phyloP scores from a whole-genome alignment of 2,329 filamentous ascomycete species.

The Aspergillus fumigatus region DNA sequence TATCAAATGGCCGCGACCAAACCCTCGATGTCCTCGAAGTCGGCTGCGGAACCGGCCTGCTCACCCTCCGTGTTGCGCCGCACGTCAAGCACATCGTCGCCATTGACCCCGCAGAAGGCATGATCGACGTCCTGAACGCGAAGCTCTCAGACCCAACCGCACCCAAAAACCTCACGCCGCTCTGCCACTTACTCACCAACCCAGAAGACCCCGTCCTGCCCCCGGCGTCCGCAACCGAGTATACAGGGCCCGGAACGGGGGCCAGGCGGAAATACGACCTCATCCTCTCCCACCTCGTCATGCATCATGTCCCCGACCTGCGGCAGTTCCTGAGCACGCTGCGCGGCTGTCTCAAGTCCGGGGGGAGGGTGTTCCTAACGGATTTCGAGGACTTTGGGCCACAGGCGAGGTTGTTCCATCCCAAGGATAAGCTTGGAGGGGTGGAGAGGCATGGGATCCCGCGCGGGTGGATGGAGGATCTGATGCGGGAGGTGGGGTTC shows the following conservation, averaged over 20 bases:
- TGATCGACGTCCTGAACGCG: slow-evolving; percentile 48
- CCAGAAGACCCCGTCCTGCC: slow-evolving; percentile 46
- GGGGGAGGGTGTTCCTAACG: slow-evolving; percentile 50
- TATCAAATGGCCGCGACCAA: slow-evolving; percentile 7
- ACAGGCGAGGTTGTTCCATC: slow-evolving; percentile 50
- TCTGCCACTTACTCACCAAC: slow-evolving; percentile 47
- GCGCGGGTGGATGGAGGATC: slow-evolving; percentile 35
- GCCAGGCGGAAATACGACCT: slow-evolving; percentile 46
- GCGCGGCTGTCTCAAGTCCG: slow-evolving; percentile 44
- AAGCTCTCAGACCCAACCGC: slow-evolving; percentile 37
- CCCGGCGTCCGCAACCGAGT: slow-evolving; percentile 25
- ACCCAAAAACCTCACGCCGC: slow-evolving; percentile 42
- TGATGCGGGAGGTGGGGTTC: slow-evolving; percentile 48
- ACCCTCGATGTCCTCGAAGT: slow-evolving; percentile 50
- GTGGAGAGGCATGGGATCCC: slow-evolving; percentile 53
- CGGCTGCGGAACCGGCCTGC: slow-evolving; percentile 54
- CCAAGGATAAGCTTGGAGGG: slow-evolving; percentile 48
- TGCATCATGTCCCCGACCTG: slow-evolving; percentile 53
- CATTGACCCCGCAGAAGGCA: slow-evolving; percentile 52
- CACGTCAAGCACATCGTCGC: slow-evolving; percentile 47
- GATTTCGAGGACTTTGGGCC: slow-evolving; percentile 56
- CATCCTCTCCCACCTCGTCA: slow-evolving; percentile 50
- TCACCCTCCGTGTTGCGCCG: slow-evolving; percentile 49
- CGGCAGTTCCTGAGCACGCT: slow-evolving; percentile 42
- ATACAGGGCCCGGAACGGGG: slow-evolving; percentile 17